Percentiles rank a stretch among this genome's conserved stretches.
Conservation (phyloP, 2,329 filamentous ascomycete genomes). For the Aspergillus cejpii region DNA sequence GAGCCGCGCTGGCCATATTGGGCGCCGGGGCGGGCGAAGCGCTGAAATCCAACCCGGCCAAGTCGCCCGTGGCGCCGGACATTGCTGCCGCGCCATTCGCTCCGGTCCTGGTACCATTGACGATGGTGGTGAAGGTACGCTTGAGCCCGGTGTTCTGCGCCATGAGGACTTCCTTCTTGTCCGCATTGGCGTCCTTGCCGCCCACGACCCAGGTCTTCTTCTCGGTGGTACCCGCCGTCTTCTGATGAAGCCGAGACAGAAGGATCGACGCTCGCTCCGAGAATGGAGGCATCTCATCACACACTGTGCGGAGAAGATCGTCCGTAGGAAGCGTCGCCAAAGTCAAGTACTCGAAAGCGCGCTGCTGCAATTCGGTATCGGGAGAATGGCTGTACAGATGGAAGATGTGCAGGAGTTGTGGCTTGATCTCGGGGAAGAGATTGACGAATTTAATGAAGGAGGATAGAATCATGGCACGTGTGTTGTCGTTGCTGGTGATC, state of each 20-base stretch:
- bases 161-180: slow-evolving; percentile 70
- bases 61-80: slow-evolving; percentile 54
- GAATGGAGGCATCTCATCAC: slow-evolving; percentile 98
- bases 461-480: slow-evolving; percentile 87
- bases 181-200: slow-evolving; percentile 85
- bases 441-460: slow-evolving; percentile 98
- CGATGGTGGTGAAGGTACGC: slow-evolving; percentile 65
- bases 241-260: slow-evolving; percentile 86
- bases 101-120: slow-evolving; percentile 37
- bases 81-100: slow-evolving; percentile 32
- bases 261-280: slow-evolving; percentile 89
- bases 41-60: slow-evolving; percentile 76
- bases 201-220: slow-evolving; percentile 98
- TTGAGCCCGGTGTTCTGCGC: slow-evolving; percentile 76
- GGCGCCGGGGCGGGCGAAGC: slow-evolving; percentile 54
- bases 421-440: slow-evolving; percentile 96
- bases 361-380: slow-evolving; percentile 90
- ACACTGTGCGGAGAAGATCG: slow-evolving; percentile 84
- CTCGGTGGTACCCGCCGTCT: slow-evolving; percentile 85
- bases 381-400: slow-evolving; percentile 87
- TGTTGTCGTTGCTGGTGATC: slow-evolving; percentile 77
- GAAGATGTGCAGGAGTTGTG: slow-evolving; percentile 85
- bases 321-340: slow-evolving; percentile 81
- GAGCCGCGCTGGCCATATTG: slow-evolving; percentile 85
- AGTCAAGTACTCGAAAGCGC: slow-evolving; percentile 89